phyloP scores from a whole-genome alignment of 2,329 filamentous ascomycete genomes.

The Penicillium capsulatum region DNA sequence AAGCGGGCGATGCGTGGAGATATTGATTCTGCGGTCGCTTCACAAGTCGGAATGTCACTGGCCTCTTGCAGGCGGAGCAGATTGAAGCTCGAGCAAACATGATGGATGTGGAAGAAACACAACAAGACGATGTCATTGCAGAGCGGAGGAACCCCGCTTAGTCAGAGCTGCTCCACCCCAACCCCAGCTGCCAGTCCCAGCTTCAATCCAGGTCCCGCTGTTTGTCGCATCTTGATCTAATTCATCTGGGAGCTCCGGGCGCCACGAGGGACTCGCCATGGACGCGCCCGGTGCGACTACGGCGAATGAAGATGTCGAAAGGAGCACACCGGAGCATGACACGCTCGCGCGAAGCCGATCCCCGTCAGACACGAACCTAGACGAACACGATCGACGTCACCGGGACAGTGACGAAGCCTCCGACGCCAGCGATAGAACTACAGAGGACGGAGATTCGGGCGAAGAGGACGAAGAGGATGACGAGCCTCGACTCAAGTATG shows the following conservation, averaged over 20 bases:
- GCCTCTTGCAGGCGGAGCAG: conserved; percentile 31
- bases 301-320: conserved; percentile 22
- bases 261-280: conserved; percentile 34
- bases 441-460: conserved; percentile 55
- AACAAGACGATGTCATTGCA: conserved; percentile 16
- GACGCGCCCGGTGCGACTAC: conserved; percentile 36
- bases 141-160: conserved; percentile 17
- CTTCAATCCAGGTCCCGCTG: conserved; percentile 13
- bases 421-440: conserved; percentile 23
- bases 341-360: conserved; percentile 18
- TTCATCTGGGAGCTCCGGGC: conserved; percentile 19
- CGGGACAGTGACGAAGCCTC: conserved; percentile 21
- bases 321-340: conserved; percentile 18
- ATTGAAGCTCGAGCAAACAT: conserved; percentile 35
- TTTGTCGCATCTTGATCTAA: conserved; percentile 20
- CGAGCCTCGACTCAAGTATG: conserved; percentile 91
- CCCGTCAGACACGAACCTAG: conserved; percentile 12
- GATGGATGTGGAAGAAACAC: neutral
- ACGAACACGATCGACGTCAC: conserved; percentile 14
- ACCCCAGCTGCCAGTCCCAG: conserved; percentile 20
- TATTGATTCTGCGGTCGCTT: conserved; percentile 33
- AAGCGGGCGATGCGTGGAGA: conserved; percentile 33
- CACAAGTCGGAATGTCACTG: conserved; percentile 20
- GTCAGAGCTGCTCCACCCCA: conserved; percentile 17
- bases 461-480: conserved; percentile 84